These are phyloP conservation scores for Talaromyces liani DNA, from an alignment of 495 filamentous ascomycete genomes.

Conservation along the genomic window DNA sequence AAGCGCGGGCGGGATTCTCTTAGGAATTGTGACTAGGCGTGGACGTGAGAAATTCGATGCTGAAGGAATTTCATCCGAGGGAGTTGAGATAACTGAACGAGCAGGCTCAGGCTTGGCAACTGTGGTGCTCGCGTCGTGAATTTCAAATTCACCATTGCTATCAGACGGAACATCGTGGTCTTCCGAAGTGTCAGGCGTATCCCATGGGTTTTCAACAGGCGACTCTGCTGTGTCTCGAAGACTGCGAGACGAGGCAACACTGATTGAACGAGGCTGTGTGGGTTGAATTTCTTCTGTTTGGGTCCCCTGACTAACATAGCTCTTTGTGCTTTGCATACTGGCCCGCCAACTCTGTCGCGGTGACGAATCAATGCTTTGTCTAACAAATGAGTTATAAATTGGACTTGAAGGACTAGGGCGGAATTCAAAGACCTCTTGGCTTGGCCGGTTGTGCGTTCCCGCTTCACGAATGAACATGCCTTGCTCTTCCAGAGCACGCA, in stretches of 20 bases:
- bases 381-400: slow-evolving; percentile 58
- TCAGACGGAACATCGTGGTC: slow-evolving; percentile 7
- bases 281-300: slow-evolving; percentile 50
- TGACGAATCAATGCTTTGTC: slow-evolving; percentile 61
- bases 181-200: slow-evolving; percentile 21
- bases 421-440: slow-evolving; percentile 72
- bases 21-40: slow-evolving; percentile 64
- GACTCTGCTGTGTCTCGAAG: slow-evolving; percentile 36
- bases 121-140: slow-evolving; percentile 35
- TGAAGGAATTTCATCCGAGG: slow-evolving; percentile 35
- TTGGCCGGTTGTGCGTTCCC: slow-evolving; percentile 59
- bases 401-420: slow-evolving; percentile 70
- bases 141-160: slow-evolving; percentile 25
- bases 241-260: slow-evolving; percentile 39
- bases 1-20: slow-evolving; percentile 57
- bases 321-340: slow-evolving; percentile 50
- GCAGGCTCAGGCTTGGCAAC: slow-evolving; percentile 43
- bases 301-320: slow-evolving; percentile 45
- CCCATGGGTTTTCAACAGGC: slow-evolving; percentile 18
- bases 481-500: slow-evolving; percentile 74
- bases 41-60: slow-evolving; percentile 51
- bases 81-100: slow-evolving; percentile 31
- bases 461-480: slow-evolving; percentile 84
- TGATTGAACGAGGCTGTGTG: slow-evolving; percentile 26
- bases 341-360: slow-evolving; percentile 54